phyloP scores from a whole-genome alignment of 169 alveolate species.

The Amoebophrya sp. region DNA sequence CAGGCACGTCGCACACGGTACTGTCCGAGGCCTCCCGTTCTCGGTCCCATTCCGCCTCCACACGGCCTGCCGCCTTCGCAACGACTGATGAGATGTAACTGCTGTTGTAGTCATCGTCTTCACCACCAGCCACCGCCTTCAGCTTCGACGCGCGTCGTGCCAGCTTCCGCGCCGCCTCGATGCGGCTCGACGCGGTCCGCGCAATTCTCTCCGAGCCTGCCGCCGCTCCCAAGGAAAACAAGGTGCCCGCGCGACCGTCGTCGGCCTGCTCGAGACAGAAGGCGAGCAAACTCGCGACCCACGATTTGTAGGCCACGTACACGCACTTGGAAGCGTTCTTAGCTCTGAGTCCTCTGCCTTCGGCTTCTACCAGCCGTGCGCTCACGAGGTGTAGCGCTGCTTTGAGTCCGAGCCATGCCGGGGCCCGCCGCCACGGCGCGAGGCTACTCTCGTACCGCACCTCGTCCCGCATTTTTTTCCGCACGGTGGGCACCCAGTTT shows the following conservation, averaged over 20 bases:
- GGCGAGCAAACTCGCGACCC: neutral
- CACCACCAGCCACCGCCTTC: no score
- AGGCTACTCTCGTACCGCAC: neutral
- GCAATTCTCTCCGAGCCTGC: neutral
- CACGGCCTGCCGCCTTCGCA: no score
- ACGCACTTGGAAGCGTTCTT: no score
- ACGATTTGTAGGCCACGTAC: neutral
- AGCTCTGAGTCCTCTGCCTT: neutral
- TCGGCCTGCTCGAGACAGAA: no score
- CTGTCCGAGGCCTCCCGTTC: no score
- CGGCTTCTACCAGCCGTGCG: neutral
- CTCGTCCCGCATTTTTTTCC: neutral
- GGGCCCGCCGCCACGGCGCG: neutral
- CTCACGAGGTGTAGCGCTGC: neutral
- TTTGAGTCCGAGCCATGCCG: neutral
- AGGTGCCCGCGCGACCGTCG: no score
- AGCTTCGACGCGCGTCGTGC: no score
- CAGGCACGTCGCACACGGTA: no score
- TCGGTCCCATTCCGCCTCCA: no score
- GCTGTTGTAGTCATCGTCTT: no score
- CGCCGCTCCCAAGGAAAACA: neutral
- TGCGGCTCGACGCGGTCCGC: neutral
- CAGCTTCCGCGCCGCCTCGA: neutral
- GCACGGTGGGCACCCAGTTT: neutral
- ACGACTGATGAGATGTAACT: no score